Evolutionary conservation across 441 rosid species (phyloP).

Genomic region (Corymbia citriodora): DNA sequence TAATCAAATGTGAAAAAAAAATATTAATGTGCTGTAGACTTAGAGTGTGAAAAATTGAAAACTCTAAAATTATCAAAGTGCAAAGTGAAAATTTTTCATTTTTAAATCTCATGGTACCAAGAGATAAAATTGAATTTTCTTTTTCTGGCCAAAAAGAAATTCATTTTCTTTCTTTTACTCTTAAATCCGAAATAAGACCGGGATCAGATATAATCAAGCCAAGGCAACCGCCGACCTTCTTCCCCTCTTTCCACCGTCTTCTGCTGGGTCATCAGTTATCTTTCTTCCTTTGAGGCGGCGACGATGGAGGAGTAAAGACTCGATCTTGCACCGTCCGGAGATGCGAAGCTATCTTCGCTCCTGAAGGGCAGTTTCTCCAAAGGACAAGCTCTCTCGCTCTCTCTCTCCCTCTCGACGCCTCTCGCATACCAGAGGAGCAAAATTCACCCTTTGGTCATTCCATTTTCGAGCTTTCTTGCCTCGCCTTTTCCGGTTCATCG

Average conservation of each 20-base stretch:
- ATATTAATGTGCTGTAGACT: not conserved
- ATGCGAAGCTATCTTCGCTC: not conserved
- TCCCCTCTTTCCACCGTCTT: not conserved
- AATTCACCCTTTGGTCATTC: not conserved
- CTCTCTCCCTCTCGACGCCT: not conserved
- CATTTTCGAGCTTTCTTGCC: not conserved
- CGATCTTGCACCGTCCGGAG: not conserved
- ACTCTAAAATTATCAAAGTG: not conserved
- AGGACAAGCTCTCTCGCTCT: not conserved
- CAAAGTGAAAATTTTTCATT: not conserved
- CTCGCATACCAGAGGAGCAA: not conserved
- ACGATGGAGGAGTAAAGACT: not conserved
- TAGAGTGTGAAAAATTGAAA: not conserved
- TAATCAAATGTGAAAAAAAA: not conserved
- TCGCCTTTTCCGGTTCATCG: not conserved
- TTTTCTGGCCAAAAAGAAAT: not conserved
- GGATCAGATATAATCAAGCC: rapidly evolving
- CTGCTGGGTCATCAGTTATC: not conserved
- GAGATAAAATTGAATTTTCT: not conserved
- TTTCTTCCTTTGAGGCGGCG: not conserved
- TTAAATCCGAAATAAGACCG: not conserved
- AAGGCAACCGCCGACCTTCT: not conserved
- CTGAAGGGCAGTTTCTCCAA: not conserved
- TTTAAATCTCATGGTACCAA: not conserved
- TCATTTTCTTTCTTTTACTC: not conserved